Conservation (phyloP, 2,329 filamentous ascomycete genomes). For the Eutypella sp. region DNA sequence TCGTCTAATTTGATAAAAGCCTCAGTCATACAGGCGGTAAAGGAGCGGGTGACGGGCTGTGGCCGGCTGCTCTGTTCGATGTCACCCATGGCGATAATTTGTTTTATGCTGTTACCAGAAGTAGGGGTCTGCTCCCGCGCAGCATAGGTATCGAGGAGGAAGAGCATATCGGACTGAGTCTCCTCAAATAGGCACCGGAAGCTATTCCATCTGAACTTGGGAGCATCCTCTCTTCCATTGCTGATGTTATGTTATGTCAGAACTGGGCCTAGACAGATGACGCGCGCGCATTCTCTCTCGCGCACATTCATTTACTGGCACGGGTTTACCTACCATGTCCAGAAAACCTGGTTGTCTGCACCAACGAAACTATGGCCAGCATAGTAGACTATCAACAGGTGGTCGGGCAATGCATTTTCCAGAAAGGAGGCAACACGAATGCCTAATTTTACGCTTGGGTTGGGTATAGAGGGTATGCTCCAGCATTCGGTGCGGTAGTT, state of each 20-base stretch:
- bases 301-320: conserved; percentile 4
- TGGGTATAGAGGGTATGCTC: conserved; percentile 55
- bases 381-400: conserved; percentile 62
- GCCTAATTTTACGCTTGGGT: conserved; percentile 57
- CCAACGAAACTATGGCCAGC: conserved; percentile 56
- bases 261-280: conserved; percentile 18
- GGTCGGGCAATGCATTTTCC: conserved; percentile 51
- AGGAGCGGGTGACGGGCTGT: conserved; percentile 42
- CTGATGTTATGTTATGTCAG: conserved; percentile 38
- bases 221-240: conserved; percentile 52
- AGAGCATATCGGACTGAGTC: conserved; percentile 56
- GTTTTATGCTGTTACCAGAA: conserved; percentile 53
- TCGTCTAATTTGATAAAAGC: conserved; percentile 50
- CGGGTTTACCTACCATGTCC: conserved; percentile 54
- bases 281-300: not conserved
- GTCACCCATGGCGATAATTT: conserved; percentile 56
- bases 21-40: conserved; percentile 53
- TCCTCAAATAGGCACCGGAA: conserved; percentile 59
- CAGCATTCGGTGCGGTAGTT: conserved; percentile 57
- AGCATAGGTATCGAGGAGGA: conserved; percentile 59
- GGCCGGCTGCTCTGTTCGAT: conserved; percentile 45
- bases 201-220: conserved; percentile 60
- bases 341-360: conserved; percentile 58
- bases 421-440: conserved; percentile 56
- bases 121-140: conserved; percentile 45